A percentile compares a stretch with the other conserved stretches of the same genome.
Conservation (phyloP, 2,329 filamentous ascomycete species). For the Aspergillus pseudotamarii region DNA sequence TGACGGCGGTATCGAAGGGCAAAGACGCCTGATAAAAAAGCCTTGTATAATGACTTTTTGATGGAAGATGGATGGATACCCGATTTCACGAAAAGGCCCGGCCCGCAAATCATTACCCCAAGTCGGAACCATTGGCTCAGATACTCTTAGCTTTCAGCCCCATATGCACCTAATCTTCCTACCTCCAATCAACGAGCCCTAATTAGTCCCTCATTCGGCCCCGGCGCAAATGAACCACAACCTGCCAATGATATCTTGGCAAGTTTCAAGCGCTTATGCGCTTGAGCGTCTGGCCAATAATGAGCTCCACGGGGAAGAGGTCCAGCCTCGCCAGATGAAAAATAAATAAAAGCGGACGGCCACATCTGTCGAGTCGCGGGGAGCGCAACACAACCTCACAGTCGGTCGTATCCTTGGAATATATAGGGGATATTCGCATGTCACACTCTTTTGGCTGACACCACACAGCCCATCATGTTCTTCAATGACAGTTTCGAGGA, state of each 20-base stretch:
- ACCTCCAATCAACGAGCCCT: neutral
- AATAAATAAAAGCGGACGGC: neutral
- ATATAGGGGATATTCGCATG: neutral
- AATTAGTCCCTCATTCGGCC: neutral
- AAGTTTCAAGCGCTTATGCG: neutral
- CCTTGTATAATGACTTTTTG: neutral
- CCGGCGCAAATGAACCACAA: neutral
- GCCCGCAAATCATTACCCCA: neutral
- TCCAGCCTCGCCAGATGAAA: neutral
- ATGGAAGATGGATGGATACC: neutral
- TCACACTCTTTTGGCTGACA: neutral
- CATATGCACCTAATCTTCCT: neutral
- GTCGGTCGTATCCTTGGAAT: neutral
- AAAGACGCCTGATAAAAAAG: neutral
- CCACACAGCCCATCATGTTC: neutral
- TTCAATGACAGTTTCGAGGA: slow-evolving; percentile 7
- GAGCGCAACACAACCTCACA: neutral
- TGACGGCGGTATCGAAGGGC: neutral
- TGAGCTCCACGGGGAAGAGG: neutral
- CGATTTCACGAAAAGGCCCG: neutral
- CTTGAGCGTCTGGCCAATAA: neutral
- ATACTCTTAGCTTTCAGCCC: neutral
- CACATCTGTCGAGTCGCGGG: neutral
- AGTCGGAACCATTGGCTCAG: neutral
- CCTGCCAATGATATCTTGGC: neutral